phyloP scores from a whole-genome alignment of 345 rosid genomes.

The Aethionema arabicum region DNA sequence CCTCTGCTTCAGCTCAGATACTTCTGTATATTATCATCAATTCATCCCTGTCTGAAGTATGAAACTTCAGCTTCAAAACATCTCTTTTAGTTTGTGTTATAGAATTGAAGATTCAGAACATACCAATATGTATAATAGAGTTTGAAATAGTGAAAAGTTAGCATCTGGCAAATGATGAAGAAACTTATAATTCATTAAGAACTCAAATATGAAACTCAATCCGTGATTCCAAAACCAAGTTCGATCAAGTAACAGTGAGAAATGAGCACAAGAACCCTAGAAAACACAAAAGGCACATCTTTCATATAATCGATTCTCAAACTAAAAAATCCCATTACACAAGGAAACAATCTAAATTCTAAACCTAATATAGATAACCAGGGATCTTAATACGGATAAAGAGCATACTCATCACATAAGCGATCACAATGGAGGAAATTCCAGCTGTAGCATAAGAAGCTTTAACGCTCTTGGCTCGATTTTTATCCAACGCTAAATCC shows the following conservation, averaged over 20 bases:
- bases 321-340: slow-evolving; percentile 21
- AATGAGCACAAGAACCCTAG: neutral
- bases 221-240: slow-evolving; percentile 3
- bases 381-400: slow-evolving; percentile 98
- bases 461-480: slow-evolving; percentile 79
- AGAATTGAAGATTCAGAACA: too few relatives aligned
- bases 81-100: neutral
- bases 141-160: too few relatives aligned
- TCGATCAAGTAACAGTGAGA: neutral
- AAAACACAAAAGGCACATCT: slow-evolving; percentile 2
- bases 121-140: neutral
- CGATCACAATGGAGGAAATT: slow-evolving; percentile 59
- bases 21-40: too few relatives aligned
- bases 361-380: slow-evolving; percentile 57
- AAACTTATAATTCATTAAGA: neutral
- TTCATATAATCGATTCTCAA: slow-evolving; percentile 4
- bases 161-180: too few relatives aligned
- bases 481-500: slow-evolving; percentile 90
- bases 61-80: neutral
- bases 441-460: slow-evolving; percentile 81
- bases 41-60: neutral
- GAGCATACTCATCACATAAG: slow-evolving; percentile 91
- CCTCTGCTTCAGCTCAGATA: too few relatives aligned
- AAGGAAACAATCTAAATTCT: slow-evolving; percentile 12
- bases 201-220: slow-evolving; percentile 17